A percentile compares a stretch with the other conserved stretches of the same genome.
These are phyloP conservation scores for Coemansia sp. DNA, from an alignment of 192 early-diverging fungal genomes.

Conservation along the genomic window DNA sequence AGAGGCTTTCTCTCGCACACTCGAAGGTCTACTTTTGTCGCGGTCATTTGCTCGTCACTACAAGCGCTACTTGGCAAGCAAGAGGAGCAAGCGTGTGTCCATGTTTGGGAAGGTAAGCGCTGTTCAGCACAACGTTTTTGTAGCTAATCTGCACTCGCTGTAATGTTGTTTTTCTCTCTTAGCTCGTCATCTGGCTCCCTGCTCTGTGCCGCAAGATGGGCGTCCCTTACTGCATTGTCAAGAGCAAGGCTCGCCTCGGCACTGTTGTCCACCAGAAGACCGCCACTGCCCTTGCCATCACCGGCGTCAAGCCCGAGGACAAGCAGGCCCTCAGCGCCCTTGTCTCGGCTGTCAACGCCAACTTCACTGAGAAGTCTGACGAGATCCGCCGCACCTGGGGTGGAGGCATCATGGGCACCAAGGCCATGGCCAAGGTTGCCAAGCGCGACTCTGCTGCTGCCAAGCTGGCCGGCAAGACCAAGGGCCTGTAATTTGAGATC, in stretches of 20 bases:
- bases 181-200: constrained; percentile 96
- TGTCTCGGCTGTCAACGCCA: constrained; percentile 87
- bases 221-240: constrained; percentile 98
- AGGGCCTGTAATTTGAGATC: no score
- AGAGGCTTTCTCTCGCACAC: background rate
- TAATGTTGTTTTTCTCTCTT: constrained; percentile 2
- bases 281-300: constrained; percentile 92
- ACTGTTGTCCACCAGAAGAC: constrained; percentile 99
- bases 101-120: constrained; percentile 20
- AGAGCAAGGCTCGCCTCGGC: constrained; percentile 98
- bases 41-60: constrained; percentile 1
- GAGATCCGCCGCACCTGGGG: constrained; percentile 91
- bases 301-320: constrained; percentile 93
- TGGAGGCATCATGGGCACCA: constrained; percentile 96
- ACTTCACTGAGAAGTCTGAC: constrained; percentile 95
- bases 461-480: constrained; percentile 1
- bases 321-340: constrained; percentile 85
- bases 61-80: background rate
- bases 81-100: background rate
- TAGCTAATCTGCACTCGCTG: background rate
- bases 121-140: background rate
- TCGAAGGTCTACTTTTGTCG: background rate
- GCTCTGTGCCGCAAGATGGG: constrained; percentile 99
- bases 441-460: constrained; percentile 65
- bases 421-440: constrained; percentile 79